Base-by-base conservation (phyloP, 2,329 filamentous ascomycete species). In the Ceratocystis ficicola region DNA sequence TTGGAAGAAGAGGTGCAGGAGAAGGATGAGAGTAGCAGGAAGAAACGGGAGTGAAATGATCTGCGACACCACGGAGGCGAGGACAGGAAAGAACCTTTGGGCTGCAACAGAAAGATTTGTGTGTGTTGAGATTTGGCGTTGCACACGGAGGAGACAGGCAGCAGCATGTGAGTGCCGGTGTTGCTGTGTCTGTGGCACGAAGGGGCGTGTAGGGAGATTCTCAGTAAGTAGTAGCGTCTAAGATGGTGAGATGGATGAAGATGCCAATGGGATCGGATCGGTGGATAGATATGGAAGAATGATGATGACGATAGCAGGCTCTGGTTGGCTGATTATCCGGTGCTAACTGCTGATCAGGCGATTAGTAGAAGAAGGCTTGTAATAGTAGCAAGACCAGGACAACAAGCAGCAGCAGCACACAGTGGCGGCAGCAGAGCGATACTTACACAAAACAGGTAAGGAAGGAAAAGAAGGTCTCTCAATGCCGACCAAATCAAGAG, bases 71-170 rank as follows among this genome's bases (percentile, higher is more conserved):
- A 15, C 20, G 22, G 28, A 25, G 20, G 50, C 50, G 50, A 57
- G 50, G 50, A 57, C 20, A 22, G 20, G 50, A 57, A 15, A 28
- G 50, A 28, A 57, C 50, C 50, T 57, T 57, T 57, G 50, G 17
- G 15, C 17, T 57, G 50, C 17, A 57, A 32, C 50, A 30, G 28
- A 36, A 36, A 36, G 32, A 36, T 36, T 36, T 57, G 50, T 1
- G 50, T 28, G 50, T 57, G 10, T 57, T 57, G 22, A 15, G 50
- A n/a, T 32, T 36, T 57, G 50, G 20, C 32, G 50, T 57, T 30
- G 50, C 50, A 57, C 50, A 7, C 50, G 50, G 50, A 57, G 25
- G 22, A 57, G 50, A 57, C 50, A 57, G 28, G 17, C 22, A 57
- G 20, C 22, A 30, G 25, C 50, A 57, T 28, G 10, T 30, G 50